Conservation (phyloP, 163 green algal species). For the Volvox carteri region DNA sequence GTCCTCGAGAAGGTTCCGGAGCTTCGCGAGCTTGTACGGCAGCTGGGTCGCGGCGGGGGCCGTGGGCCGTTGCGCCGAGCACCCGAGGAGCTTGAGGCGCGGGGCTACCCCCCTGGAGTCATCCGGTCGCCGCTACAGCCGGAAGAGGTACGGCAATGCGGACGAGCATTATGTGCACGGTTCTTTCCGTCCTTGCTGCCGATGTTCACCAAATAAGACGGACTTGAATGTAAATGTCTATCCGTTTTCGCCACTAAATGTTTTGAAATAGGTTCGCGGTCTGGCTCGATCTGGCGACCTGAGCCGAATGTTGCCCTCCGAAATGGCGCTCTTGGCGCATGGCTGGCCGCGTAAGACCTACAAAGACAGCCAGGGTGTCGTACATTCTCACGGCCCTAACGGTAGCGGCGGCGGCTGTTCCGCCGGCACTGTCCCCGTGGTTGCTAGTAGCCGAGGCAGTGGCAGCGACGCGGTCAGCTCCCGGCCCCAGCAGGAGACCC, state of each 20-base stretch:
- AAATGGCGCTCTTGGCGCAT: constrained; percentile 88
- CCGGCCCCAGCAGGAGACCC: neutral
- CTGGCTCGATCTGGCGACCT: constrained; percentile 84
- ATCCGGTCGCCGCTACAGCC: constrained; percentile 90
- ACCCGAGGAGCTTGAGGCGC: constrained; percentile 80
- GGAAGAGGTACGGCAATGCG: constrained; percentile 83
- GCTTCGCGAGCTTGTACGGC: constrained; percentile 89
- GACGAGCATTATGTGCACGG: no score
- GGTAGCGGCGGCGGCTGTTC: neutral
- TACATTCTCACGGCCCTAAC: neutral
- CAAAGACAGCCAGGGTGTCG: neutral
- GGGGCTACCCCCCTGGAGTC: constrained; percentile 81
- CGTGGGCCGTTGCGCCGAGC: constrained; percentile 77
- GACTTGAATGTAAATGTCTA: neutral
- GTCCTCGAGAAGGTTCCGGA: constrained; percentile 75
- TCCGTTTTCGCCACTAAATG: no score
- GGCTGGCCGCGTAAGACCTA: constrained; percentile 78
- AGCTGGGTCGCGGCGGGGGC: constrained; percentile 85
- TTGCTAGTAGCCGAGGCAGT: neutral
- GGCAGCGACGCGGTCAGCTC: neutral
- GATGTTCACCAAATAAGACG: no score
- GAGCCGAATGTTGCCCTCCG: constrained; percentile 90
- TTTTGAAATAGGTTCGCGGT: constrained; percentile 65
- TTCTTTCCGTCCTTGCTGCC: no score
- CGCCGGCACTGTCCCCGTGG: neutral